Evolutionary conservation across 2,329 filamentous ascomycete genomes (phyloP), one percentile per base, ranked within the genome.

Genomic region (Gremmenia infestans): DNA sequence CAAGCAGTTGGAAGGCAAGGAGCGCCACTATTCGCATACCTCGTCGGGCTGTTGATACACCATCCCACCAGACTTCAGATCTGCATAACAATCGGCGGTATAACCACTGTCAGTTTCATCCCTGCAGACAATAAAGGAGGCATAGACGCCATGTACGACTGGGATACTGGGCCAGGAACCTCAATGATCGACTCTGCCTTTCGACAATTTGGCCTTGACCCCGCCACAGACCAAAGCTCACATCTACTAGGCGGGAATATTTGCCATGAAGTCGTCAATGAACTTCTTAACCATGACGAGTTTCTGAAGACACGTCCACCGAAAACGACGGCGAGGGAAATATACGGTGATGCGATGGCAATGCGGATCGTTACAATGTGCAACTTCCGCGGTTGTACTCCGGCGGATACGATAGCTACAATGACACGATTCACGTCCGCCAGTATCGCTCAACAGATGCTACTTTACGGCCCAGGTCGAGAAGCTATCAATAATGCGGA

Each of bases 1-100:
- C 68, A 70, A 60, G 67, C 68, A 35, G 66, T 70, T n/a, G 68
- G 68, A 2, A 62, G 67, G 59, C 67, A 68, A 59, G 68, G 68
- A 12, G 67, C 67, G 11, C 66, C 66, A 35, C 52, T 69, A 6
- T 69, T 70, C 43, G 62, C 65, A 51, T 69, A 68, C 48, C 56
- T 70, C 5, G 65, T 67, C 4, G 65, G 65, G 4, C 48, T 70
- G n/a, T 50, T 70, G 4, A 51, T 70, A 1, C 67, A 68, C 48
- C 67, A 69, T 50, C 66, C 67, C 15, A 67, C 67, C 0, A 55
- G 64, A 35, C 56, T 70, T 32, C 68, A 69, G 43, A 66, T 69
- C 47, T 69, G 68, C 46, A 63, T 68, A 14, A 67, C 63, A 3
- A 69, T 70, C 32, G 67, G 66, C 6, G 67, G 65, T 1, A 68